Base-by-base conservation (phyloP, 202 grass and related monocot genomes). In the Elaeis oleifera region DNA sequence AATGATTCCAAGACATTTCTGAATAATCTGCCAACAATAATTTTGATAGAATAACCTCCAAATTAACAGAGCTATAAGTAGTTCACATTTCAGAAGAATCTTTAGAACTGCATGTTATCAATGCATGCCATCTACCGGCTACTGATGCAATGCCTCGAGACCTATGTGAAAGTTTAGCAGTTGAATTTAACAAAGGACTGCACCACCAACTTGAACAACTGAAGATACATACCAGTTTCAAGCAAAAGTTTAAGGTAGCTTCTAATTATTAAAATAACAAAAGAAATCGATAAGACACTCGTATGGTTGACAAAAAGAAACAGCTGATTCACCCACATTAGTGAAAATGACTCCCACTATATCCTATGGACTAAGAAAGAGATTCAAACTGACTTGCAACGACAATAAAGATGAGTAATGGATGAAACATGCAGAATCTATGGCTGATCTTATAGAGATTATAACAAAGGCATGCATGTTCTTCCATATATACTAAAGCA, bases 401-500 rank as follows among this genome's bases (percentile, higher is more conserved):
- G 7, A 97, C 88, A 52, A 79, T 76, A 25, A 78, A 56, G 69
- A 97, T 89, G 50, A 91, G 52, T 54, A 89, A 65, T 23, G 91
- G 27, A 53, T 91, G 84, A 27, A 27, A 27, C 4, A 27, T 27
- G 26, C 26, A 27, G 26, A 27, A 27, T 27, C 3, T 27, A 27
- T 97, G 92, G 32, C 92, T 97, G 64, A 97, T 97, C 70, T 90
- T 97, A 56, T 76, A 79, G 18, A 97, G 81, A n/a, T 91, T 91
- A 53, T 81, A 77, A 20, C 82, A 79, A 39, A 91, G 78, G 65
- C 81, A 77, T 28, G 78, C 49, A 75, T 97, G 92, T 73, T 76
- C 20, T 20, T 20, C 20, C 20, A 20, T 20, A 20, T 20, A 20
- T 20, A 20, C 20, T 20, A 20, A 20, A 20, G 20, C 20, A 20